A percentile compares a stretch with the other conserved stretches of the same genome.
Evolutionary conservation across 345 rosid genomes (phyloP).

Genomic region (Nephelium lappaceum): DNA sequence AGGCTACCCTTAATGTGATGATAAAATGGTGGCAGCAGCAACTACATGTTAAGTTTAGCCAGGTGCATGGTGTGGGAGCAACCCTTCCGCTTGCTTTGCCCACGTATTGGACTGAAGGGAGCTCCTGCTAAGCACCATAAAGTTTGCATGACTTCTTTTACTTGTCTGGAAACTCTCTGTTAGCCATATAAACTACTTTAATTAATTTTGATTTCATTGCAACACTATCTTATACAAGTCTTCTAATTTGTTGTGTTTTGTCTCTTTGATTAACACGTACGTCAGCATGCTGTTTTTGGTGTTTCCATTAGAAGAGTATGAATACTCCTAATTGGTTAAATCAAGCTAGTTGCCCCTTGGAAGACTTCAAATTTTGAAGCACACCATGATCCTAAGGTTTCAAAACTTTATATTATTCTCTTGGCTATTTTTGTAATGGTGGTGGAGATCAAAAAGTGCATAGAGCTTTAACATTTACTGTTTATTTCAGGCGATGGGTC

Average conservation of each 20-base stretch:
- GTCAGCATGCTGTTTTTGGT: too few species aligned
- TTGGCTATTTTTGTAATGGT: too few species aligned
- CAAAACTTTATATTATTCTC: too few species aligned
- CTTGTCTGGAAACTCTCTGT: background rate
- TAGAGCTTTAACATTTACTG: too few species aligned
- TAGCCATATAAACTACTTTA: too few species aligned
- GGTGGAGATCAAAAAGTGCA: too few species aligned
- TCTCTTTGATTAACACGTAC: background rate
- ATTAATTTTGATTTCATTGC: too few species aligned
- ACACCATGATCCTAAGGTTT: too few species aligned
- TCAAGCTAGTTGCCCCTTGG: background rate
- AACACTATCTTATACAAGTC: background rate
- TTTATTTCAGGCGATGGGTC: too few species aligned
- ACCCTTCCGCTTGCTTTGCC: constrained; percentile 53
- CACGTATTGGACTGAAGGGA: constrained; percentile 79
- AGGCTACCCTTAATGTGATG: constrained; percentile 35
- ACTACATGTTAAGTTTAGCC: constrained; percentile 37
- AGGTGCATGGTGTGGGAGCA: constrained; percentile 66
- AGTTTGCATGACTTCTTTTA: background rate
- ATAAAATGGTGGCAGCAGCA: background rate
- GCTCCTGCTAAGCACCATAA: constrained; percentile 30
- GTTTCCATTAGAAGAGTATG: background rate
- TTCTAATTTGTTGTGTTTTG: background rate
- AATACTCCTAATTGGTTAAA: too few species aligned
- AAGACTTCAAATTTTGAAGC: background rate